Conservation (phyloP, 2,329 filamentous ascomycete genomes). For the Samsoniella hepiali region DNA sequence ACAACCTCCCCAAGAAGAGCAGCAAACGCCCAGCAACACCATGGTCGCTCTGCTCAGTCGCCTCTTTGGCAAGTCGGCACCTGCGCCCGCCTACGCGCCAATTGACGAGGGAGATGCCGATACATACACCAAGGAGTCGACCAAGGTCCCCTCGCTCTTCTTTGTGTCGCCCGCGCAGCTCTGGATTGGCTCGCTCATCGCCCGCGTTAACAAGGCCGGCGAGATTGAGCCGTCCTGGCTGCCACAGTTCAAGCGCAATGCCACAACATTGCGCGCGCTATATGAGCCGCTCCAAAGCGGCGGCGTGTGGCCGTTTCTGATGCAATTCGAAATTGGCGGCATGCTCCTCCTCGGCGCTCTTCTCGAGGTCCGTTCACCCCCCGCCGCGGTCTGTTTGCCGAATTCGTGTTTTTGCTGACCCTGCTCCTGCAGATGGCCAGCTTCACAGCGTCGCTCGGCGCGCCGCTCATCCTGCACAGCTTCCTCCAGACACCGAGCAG, state of each 20-base stretch:
- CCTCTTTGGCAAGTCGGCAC: not conserved
- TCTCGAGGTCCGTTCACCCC: not conserved
- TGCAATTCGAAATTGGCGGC: slow-evolving; percentile 17
- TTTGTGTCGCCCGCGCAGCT: slow-evolving; percentile 13
- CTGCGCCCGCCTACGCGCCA: not conserved
- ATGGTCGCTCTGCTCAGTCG: not conserved
- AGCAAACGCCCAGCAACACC: not conserved
- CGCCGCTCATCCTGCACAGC: slow-evolving; percentile 9
- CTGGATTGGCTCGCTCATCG: slow-evolving; percentile 9
- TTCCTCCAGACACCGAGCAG: slow-evolving; percentile 6
- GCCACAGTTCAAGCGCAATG: not conserved
- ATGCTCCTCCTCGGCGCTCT: slow-evolving; percentile 7
- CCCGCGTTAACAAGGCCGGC: not conserved
- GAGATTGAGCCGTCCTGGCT: slow-evolving; percentile 15
- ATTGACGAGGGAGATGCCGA: not conserved
- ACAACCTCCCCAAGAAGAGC: not conserved
- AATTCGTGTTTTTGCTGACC: not conserved
- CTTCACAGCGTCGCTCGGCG: not conserved
- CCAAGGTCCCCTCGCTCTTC: slow-evolving; percentile 5
- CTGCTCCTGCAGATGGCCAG: not conserved
- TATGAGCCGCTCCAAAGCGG: not conserved
- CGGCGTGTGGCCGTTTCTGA: not conserved
- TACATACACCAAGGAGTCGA: not conserved
- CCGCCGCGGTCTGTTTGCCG: not conserved
- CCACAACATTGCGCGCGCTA: not conserved